phyloP scores from a whole-genome alignment of 78 protist species.

The Dictyostelium firmibasis region DNA sequence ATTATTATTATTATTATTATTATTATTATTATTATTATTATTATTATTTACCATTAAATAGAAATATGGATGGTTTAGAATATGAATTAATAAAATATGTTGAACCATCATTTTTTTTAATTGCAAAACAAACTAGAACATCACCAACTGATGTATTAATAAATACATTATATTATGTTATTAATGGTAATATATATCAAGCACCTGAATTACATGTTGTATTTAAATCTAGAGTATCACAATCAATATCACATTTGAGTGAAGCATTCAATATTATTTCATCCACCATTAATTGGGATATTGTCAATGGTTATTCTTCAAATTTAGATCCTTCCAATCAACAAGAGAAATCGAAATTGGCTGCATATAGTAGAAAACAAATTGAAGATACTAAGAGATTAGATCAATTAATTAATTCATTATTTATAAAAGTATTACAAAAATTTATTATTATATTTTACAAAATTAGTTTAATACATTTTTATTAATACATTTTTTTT shows the following conservation, averaged over 20 bases:
- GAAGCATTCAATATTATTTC: slow-evolving; percentile 32
- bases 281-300: slow-evolving; percentile 43
- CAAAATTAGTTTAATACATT: background rate
- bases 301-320: slow-evolving; percentile 29
- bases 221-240: slow-evolving; percentile 31
- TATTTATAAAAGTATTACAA: slow-evolving; percentile 6
- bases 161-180: slow-evolving; percentile 33
- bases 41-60: no score
- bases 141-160: slow-evolving; percentile 24
- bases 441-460: no score
- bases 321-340: slow-evolving; percentile 33
- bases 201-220: slow-evolving; percentile 39
- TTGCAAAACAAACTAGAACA: slow-evolving; percentile 42
- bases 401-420: slow-evolving; percentile 28
- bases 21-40: no score
- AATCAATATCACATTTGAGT: slow-evolving; percentile 40
- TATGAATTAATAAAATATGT: slow-evolving; percentile 8
- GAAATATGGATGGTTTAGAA: slow-evolving; percentile 66
- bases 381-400: slow-evolving; percentile 63
- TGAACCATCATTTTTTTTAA: slow-evolving; percentile 35
- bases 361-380: slow-evolving; percentile 41
- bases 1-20: no score
- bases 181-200: slow-evolving; percentile 65
- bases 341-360: slow-evolving; percentile 52
- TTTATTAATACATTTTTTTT: no score